Evolutionary conservation across 2,329 filamentous ascomycete species (phyloP), one percentile per base, ranked within the genome.

Genomic region (Knoxdaviesia proteae): DNA sequence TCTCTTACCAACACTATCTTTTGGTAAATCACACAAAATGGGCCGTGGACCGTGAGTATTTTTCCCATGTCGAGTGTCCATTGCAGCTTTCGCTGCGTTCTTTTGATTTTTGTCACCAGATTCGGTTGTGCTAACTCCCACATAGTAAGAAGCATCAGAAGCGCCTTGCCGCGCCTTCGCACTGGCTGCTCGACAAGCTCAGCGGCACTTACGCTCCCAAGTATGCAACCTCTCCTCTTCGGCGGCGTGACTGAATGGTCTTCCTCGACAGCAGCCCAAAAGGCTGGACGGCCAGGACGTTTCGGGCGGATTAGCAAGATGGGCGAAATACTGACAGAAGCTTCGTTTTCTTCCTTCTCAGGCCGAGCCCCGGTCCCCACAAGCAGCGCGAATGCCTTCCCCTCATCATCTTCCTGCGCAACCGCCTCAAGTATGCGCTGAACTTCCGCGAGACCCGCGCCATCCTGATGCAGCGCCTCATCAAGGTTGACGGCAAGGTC

Each of bases 141-240:
- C 53, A 60, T 61, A 87, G 81, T 69, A 92, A 90, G 78, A 94
- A 94, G 82, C 90, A 98, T 73, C 88, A 96, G 71, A 96, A 98
- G 87, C 87, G 90, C 76, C 77, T 96, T 64, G 90, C 83, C 71
- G 90, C 90, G 65, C 90, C 90, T 63, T 92, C 83, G 66, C 90
- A 96, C 81, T 98, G 90, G 90, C 84, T 98, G 64, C 76, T 98
- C 67, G 90, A 98, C 84, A 98, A 98, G 71, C 77, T 98, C 64
- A 94, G 86, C 67, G 90, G 90, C 64, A 72, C 75, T 68, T 88
- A 82, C 61, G 78, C 75, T 56, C 77, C 77, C 58, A 63, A 63
- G 59, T 46, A 44, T 34, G 43, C 44, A 20, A 20, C 20, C 20
- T 20, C 20, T 20, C 20, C 20, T 20, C 20, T 20, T 3, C 20